These are phyloP conservation scores for Aspergillus bertholletiae DNA, from an alignment of 495 filamentous ascomycete genomes.

Conservation along the genomic window DNA sequence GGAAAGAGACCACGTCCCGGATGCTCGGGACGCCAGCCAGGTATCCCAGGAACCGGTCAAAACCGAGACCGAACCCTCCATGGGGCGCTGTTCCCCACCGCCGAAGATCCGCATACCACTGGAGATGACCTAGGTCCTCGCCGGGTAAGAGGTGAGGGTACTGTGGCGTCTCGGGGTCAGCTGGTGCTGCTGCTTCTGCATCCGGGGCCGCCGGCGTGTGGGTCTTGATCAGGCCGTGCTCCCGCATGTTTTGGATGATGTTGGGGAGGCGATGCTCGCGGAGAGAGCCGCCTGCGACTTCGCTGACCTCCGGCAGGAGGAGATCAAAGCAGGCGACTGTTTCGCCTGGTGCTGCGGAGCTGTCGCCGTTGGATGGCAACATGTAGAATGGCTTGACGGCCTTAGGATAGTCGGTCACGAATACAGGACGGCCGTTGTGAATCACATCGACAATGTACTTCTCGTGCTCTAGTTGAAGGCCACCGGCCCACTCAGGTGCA, in stretches of 20 bases:
- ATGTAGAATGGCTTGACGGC: conserved; percentile 96
- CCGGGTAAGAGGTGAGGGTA: conserved; percentile 38
- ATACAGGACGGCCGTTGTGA: conserved; percentile 70
- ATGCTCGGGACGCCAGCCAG: conserved; percentile 80
- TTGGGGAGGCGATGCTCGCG: conserved; percentile 79
- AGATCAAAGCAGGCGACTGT: conserved; percentile 97
- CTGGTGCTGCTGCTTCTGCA: not conserved
- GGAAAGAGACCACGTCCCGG: conserved; percentile 84
- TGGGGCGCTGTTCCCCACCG: conserved; percentile 94
- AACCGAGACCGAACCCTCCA: conserved; percentile 91
- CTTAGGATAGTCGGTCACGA: conserved; percentile 88
- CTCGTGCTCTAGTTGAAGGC: conserved; percentile 90
- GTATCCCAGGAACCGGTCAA: conserved; percentile 86
- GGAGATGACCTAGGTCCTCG: conserved; percentile 55
- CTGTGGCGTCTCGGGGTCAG: conserved; percentile 10
- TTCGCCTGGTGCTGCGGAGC: conserved; percentile 14
- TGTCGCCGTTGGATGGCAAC: conserved; percentile 51
- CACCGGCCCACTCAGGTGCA: conserved; percentile 64
- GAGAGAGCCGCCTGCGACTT: conserved; percentile 88
- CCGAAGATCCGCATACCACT: conserved; percentile 94
- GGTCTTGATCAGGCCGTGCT: conserved; percentile 48
- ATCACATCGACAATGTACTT: conserved; percentile 75
- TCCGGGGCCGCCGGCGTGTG: conserved; percentile 4
- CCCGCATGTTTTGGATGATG: conserved; percentile 71
- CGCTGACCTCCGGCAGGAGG: conserved; percentile 82